A percentile compares a stretch with the other conserved stretches of the same genome.
phyloP scores from a whole-genome alignment of 2,329 filamentous ascomycete species.

The Tolypocladium ovalisporum region DNA sequence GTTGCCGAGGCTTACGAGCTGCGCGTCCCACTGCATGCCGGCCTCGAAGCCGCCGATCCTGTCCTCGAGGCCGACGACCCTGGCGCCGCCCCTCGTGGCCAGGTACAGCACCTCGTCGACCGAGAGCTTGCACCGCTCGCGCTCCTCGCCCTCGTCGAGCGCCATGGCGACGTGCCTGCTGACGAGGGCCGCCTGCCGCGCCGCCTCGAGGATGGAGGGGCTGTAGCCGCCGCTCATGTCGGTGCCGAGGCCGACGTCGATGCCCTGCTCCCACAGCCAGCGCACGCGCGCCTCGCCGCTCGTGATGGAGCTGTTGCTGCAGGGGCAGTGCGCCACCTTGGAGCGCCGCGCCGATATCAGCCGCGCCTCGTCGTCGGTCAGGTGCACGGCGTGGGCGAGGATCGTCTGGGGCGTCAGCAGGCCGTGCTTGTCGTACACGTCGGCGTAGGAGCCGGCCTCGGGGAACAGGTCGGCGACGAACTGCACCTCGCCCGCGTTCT shows the following conservation, averaged over 20 bases:
- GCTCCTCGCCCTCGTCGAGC: conserved; percentile 17
- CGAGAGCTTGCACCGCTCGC: conserved; percentile 54
- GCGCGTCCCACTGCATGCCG: conserved; percentile 85
- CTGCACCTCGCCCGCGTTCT: conserved; percentile 64
- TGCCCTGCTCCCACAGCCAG: conserved; percentile 59
- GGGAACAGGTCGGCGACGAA: conserved; percentile 66
- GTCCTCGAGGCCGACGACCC: conserved; percentile 62
- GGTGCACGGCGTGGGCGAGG: conserved; percentile 75
- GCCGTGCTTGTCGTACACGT: conserved; percentile 65
- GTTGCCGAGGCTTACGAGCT: conserved; percentile 57
- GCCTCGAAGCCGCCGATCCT: conserved; percentile 72
- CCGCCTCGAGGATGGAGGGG: conserved; percentile 71
- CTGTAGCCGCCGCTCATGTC: conserved; percentile 86
- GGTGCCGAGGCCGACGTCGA: conserved; percentile 78
- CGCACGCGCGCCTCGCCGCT: conserved; percentile 70
- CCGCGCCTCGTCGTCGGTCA: conserved; percentile 53
- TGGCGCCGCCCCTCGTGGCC: conserved; percentile 78
- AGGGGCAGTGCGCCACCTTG: conserved; percentile 78
- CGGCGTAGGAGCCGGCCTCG: conserved; percentile 50
- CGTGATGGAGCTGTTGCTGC: conserved; percentile 72
- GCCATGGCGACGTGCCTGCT: conserved; percentile 59
- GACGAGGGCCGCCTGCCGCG: conserved; percentile 68
- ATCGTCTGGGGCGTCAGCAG: conserved; percentile 66
- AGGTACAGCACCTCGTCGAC: conserved; percentile 81
- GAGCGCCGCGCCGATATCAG: conserved; percentile 50